Percentiles rank a stretch among this genome's conserved stretches.
Conservation (phyloP, 805 yeast species). For the Suhomyces canberraensis region DNA sequence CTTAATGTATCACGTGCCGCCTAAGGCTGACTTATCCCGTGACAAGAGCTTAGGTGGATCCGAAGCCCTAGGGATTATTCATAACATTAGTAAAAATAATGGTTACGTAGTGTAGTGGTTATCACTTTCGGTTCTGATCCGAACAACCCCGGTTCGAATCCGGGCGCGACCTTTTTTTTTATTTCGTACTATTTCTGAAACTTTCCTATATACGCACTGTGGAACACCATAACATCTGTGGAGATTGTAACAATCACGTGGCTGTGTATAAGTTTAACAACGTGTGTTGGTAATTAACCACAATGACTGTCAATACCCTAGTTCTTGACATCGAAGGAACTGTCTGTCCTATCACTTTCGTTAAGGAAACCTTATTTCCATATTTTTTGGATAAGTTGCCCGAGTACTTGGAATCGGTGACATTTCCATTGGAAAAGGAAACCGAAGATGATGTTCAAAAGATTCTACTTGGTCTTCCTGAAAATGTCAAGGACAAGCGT, state of each 20-base stretch:
- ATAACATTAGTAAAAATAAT: no score
- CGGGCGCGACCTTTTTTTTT: slow-evolving; percentile 63
- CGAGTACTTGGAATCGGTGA: slow-evolving; percentile 24
- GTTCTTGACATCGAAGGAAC: slow-evolving; percentile 89
- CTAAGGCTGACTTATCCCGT: no score
- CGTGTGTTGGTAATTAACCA: no score
- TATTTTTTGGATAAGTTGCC: slow-evolving; percentile 58
- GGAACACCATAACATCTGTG: no score
- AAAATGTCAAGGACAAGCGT: slow-evolving; percentile 20
- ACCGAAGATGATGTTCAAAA: slow-evolving; percentile 22
- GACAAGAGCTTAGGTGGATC: no score
- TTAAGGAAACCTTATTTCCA: slow-evolving; percentile 74
- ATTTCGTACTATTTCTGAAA: no score
- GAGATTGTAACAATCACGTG: no score
- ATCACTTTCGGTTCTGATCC: slow-evolving; percentile 82
- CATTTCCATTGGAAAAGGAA: slow-evolving; percentile 20
- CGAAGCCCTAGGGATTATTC: no score
- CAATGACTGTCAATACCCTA: slow-evolving; percentile 14
- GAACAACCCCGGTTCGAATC: slow-evolving; percentile 82
- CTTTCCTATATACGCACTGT: no score
- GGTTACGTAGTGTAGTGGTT: slow-evolving; percentile 66
- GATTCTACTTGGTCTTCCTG: slow-evolving; percentile 47
- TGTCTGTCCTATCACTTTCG: slow-evolving; percentile 87
- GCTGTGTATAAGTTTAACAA: no score
- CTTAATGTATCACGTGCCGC: background rate